These are phyloP conservation scores for Orbilia oligospora DNA, from an alignment of 2,329 filamentous ascomycete genomes.

Conservation along the genomic window DNA sequence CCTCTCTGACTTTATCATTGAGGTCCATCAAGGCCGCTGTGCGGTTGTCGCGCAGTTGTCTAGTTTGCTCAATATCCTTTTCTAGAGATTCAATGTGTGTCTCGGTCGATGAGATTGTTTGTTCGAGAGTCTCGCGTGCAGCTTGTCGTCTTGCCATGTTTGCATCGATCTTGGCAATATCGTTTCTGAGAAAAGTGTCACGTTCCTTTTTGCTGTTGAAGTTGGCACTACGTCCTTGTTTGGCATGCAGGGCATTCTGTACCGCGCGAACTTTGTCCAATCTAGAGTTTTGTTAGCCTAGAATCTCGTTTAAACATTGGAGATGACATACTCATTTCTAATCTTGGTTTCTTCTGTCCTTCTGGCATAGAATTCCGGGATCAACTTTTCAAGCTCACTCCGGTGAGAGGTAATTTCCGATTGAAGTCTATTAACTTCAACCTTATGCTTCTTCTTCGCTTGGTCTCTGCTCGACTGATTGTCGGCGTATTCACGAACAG, in stretches of 20 bases:
- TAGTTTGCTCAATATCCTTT: conserved; percentile 78
- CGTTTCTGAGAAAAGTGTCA: conserved; percentile 83
- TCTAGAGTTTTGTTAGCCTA: conserved; percentile 43
- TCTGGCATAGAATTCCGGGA: conserved; percentile 81
- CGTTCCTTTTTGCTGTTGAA: conserved; percentile 91
- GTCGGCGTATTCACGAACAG: conserved; percentile 84
- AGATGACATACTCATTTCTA: conserved; percentile 71
- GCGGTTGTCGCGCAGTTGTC: conserved; percentile 82
- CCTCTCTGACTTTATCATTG: conserved; percentile 80
- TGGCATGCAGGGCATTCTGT: conserved; percentile 85
- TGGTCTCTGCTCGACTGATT: conserved; percentile 84
- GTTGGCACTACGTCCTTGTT: conserved; percentile 88
- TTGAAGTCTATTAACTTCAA: conserved; percentile 80
- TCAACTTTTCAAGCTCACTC: conserved; percentile 79
- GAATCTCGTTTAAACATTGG: not conserved
- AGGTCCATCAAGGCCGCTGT: conserved; percentile 80
- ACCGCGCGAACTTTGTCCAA: conserved; percentile 82
- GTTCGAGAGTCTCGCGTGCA: conserved; percentile 84
- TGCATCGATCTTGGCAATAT: conserved; percentile 84
- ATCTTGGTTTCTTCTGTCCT: conserved; percentile 80
- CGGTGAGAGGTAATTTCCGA: conserved; percentile 82
- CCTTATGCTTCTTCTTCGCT: conserved; percentile 78
- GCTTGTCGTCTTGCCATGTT: conserved; percentile 85
- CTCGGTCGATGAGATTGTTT: conserved; percentile 83
- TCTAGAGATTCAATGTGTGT: conserved; percentile 80